Evolutionary conservation across 225 moss, liverwort and hornwort genomes (phyloP).

Genomic region (Antitrichia curtipendula): DNA sequence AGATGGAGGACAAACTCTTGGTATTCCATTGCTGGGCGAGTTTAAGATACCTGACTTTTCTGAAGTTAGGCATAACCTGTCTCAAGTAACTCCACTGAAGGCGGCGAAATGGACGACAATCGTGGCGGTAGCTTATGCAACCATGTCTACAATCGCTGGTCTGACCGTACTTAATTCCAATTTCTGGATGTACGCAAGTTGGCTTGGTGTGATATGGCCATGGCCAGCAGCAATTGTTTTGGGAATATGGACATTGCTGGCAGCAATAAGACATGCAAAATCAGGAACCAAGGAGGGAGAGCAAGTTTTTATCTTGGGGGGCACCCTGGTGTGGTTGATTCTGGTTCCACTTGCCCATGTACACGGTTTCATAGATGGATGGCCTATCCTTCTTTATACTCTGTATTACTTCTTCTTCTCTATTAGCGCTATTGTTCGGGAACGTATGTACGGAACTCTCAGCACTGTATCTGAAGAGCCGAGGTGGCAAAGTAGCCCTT

Average conservation of each 20-base stretch:
- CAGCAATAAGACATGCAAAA: constrained; percentile 33
- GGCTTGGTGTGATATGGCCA: constrained; percentile 82
- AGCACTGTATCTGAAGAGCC: constrained; percentile 43
- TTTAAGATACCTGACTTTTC: constrained; percentile 9
- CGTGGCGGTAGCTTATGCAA: constrained; percentile 25
- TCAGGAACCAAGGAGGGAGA: constrained; percentile 66
- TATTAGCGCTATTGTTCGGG: constrained; percentile 68
- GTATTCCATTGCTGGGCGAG: constrained; percentile 25
- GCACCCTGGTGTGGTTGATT: constrained; percentile 77
- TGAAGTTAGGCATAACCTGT: constrained; percentile 5
- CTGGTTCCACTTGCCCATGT: constrained; percentile 62
- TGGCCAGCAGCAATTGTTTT: constrained; percentile 55
- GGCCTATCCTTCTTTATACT: constrained; percentile 59
- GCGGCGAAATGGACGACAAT: constrained; percentile 49
- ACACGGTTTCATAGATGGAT: constrained; percentile 78
- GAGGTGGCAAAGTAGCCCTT: constrained; percentile 53
- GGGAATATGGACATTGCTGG: constrained; percentile 43
- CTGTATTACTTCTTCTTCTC: constrained; percentile 64
- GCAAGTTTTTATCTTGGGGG: constrained; percentile 48
- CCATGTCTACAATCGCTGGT: constrained; percentile 15
- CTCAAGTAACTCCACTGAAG: constrained; percentile 34
- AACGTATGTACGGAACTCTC: constrained; percentile 54
- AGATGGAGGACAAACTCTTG: constrained; percentile 1
- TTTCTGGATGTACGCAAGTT: constrained; percentile 67
- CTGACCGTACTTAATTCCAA: constrained; percentile 38